Percentiles rank a stretch among this genome's conserved stretches.
These are phyloP conservation scores for Anethum foeniculum DNA, from an alignment of 140 eudicot species.

Conservation along the genomic window DNA sequence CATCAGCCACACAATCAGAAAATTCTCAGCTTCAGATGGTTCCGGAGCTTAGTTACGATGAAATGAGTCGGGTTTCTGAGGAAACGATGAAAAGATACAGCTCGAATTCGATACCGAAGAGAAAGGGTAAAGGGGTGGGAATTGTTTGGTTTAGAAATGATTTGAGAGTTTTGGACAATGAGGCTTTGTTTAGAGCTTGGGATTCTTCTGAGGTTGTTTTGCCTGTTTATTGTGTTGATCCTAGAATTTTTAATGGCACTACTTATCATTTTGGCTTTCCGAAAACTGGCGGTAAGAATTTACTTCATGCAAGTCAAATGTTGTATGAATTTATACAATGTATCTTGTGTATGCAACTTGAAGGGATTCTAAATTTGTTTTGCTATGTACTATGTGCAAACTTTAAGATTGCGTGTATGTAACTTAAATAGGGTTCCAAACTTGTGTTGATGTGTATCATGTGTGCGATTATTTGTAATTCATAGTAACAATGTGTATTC, in stretches of 20 bases:
- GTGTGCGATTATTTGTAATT: not conserved
- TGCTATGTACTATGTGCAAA: too few species aligned
- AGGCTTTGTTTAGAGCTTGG: constrained; percentile 53
- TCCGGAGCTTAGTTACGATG: constrained; percentile 34
- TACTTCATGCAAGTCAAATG: not conserved
- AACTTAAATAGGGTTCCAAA: too few species aligned
- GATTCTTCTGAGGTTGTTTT: constrained; percentile 38
- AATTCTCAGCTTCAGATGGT: constrained; percentile 11
- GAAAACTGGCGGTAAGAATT: constrained; percentile 50
- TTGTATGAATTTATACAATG: not conserved
- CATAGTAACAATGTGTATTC: not conserved
- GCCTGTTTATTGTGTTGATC: constrained; percentile 63
- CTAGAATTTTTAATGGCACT: constrained; percentile 35
- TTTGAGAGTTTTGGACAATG: constrained; percentile 59
- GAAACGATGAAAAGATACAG: constrained; percentile 36
- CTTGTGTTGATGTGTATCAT: not conserved
- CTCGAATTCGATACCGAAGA: not conserved
- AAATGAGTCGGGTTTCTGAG: constrained; percentile 26
- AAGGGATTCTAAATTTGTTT: too few species aligned
- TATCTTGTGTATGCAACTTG: not conserved
- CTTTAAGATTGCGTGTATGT: not conserved
- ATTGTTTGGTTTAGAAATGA: constrained; percentile 72
- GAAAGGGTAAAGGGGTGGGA: constrained; percentile 45
- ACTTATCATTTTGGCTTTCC: constrained; percentile 51
- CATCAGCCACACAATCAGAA: not conserved